Base-by-base conservation (phyloP, 176 grass and related monocot genomes). In the Oryza punctata region DNA sequence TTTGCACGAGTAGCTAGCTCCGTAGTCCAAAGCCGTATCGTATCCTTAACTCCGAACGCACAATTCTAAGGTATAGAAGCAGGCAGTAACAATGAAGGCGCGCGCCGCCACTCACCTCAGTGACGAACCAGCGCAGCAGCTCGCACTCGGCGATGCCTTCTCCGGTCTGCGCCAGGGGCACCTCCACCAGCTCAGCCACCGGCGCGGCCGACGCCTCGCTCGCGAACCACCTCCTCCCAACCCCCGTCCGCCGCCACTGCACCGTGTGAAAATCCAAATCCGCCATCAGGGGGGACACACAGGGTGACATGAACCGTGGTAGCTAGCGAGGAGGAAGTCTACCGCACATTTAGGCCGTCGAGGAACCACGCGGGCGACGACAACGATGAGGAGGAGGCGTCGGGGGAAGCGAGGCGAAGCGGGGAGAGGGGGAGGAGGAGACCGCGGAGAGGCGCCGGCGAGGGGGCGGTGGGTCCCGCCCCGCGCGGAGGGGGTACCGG, bases 61-160 rank as follows among this genome's bases (percentile, higher is more conserved):
- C 25, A 37, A 63, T 35, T 63, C 0, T 21, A 16, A 21, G 38
- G 57, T 11, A 21, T 14, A 26, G 5, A 30, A 78, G 14, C 25
- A 78, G 33, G 25, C 4, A 43, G 57, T 61, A 80, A 59, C 1
- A 21, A 33, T 66, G 9, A 70, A 1, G 12, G 1, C 1, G 52
- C 19, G 3, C 19, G 2, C 28, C 21, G 50, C 60, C 21, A 44
- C 60, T 79, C 57, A 95, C 96, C 91, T 98, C 91, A 32, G 24
- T 44, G 28, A 95, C 89, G 44, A 95, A 98, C 96, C 96, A 98
- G 69, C 90, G 90, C 68, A 98, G 91, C 12, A 98, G 89, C 54
- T 98, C 96, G 85, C 96, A 95, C 83, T 98, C 93, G 4, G 96
- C 96, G 70, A 98, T 98, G 45, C 96, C 96, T 79, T 98, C 96